Conservation (phyloP, 129 eudicot species). For the Helichrysum umbraculigerum region DNA sequence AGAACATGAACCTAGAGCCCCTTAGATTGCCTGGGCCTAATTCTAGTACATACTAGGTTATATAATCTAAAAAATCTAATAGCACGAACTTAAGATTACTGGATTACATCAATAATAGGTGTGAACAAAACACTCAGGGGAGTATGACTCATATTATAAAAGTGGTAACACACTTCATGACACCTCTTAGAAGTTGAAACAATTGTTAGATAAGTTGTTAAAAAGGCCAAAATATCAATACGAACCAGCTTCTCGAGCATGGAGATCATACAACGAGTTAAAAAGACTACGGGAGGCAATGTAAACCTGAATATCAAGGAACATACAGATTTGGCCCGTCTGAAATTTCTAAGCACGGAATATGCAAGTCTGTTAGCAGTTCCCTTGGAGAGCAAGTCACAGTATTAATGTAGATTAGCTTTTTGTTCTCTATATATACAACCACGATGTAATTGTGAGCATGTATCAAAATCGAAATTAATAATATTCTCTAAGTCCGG, state of each 20-base stretch:
- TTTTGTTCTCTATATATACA: background rate
- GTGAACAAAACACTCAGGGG: background rate
- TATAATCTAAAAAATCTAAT: no score
- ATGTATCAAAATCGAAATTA: background rate
- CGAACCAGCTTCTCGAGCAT: background rate
- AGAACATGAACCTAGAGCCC: no score
- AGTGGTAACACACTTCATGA: constrained; percentile 1
- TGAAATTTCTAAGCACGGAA: background rate
- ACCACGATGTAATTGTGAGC: background rate
- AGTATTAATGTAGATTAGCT: background rate
- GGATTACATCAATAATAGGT: background rate
- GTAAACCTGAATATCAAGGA: background rate
- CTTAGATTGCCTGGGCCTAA: no score
- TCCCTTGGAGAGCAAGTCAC: background rate
- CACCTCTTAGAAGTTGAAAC: background rate
- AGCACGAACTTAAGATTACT: no score
- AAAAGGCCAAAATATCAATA: constrained; percentile 9
- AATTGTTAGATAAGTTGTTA: no score
- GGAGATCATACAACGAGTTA: constrained; percentile 2
- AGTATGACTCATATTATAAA: background rate
- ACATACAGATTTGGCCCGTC: background rate
- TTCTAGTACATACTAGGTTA: no score
- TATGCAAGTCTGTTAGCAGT: background rate
- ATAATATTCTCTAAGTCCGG: background rate
- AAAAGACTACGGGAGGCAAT: constrained; percentile 9